Evolutionary conservation across 2,329 filamentous ascomycete genomes (phyloP), one percentile per base, ranked within the genome.

Genomic region (Talaromyces sp.): DNA sequence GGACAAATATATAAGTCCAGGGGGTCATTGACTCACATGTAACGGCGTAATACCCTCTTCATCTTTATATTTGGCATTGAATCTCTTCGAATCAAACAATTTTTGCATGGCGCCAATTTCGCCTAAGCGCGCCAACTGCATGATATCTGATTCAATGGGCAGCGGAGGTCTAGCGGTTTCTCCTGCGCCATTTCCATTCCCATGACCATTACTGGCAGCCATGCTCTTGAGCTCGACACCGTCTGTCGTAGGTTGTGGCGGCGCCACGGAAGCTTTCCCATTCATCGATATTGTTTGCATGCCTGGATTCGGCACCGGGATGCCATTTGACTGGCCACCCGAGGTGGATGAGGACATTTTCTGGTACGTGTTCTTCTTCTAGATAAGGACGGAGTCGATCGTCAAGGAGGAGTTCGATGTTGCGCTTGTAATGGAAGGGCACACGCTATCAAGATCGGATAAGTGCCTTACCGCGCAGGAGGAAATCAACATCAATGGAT

Each of bases 1-100:
- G 52, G 13, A 59, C 22, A 24, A 24, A 24, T 1, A 13, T 13
- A 3, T 9, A 27, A 52, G 22, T 19, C 50, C 33, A 13, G 22
- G 13, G 43, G 11, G n/a, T 5, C 62, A 52, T 19, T 16, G 39
- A 64, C 45, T 35, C 56, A 97, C 94, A 84, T 98, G 95, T 78
- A 99, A 81, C 68, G 95, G 93, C 47, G 94, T 98, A 75, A 99
- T 97, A 74, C 92, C 93, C 78, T 99, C 93, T 63, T 91, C 90
- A 75, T 99, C 95, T 63, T 85, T 86, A 76, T 93, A 95, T 62
- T 88, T 91, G 59, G 92, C 92, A 76, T 92, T 90, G 76, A 86
- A 92, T 72, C 91, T 92, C 70, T 90, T 90, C 65, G 86, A 87
- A 74, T 94, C 91, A 71, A 97, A 96, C 60, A 99, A 84, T 81